These are phyloP conservation scores for Epichloe festucae DNA, from an alignment of 2,329 filamentous ascomycete species.

Conservation along the genomic window DNA sequence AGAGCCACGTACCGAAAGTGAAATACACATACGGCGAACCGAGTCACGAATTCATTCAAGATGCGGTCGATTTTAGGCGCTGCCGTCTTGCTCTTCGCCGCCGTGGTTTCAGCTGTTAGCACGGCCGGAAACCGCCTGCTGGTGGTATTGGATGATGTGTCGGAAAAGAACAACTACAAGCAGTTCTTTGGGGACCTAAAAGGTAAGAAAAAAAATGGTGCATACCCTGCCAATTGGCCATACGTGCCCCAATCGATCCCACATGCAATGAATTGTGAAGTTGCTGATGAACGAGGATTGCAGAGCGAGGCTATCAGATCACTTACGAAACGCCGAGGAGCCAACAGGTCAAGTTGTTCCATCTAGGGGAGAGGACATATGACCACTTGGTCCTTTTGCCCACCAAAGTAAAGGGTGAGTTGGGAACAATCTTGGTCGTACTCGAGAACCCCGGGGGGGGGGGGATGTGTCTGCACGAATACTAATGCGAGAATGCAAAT, in stretches of 20 bases:
- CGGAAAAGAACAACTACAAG: slow-evolving; percentile 71
- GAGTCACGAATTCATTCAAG: slow-evolving; percentile 2
- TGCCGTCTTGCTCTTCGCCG: slow-evolving; percentile 51
- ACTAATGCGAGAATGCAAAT: slow-evolving; percentile 18
- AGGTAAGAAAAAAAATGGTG: slow-evolving; percentile 31
- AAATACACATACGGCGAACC: neutral
- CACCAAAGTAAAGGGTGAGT: slow-evolving; percentile 70
- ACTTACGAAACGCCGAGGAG: slow-evolving; percentile 75
- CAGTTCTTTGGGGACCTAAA: slow-evolving; percentile 64
- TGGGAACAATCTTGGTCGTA: neutral
- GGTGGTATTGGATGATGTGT: slow-evolving; percentile 71
- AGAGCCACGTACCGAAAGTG: neutral
- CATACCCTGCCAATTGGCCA: neutral
- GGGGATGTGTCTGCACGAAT: neutral
- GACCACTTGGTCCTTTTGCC: slow-evolving; percentile 87
- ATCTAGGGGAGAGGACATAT: slow-evolving; percentile 70
- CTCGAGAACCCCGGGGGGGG: neutral
- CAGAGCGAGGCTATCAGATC: slow-evolving; percentile 73
- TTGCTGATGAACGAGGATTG: slow-evolving; percentile 12
- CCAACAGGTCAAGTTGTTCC: slow-evolving; percentile 64
- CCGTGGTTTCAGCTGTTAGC: slow-evolving; percentile 63
- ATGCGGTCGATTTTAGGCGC: slow-evolving; percentile 69
- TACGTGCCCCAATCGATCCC: neutral
- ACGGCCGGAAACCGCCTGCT: slow-evolving; percentile 67
- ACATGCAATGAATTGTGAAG: neutral